Evolutionary conservation across 345 rosid species (phyloP).

Genomic region (Citrus medica): DNA sequence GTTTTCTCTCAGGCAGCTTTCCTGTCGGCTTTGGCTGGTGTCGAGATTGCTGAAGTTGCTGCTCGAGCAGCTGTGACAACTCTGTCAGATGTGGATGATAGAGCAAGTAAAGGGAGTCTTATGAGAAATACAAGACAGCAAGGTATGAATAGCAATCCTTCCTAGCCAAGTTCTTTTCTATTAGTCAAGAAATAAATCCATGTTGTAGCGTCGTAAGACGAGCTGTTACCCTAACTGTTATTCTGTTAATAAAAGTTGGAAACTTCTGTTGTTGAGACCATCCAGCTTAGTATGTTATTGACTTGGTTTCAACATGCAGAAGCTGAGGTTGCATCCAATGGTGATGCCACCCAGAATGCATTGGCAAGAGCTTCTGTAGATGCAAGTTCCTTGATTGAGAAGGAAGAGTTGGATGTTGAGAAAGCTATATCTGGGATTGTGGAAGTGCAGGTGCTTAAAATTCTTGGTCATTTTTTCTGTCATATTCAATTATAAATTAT

Average conservation of each 20-base stretch:
- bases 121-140: conserved; percentile 29
- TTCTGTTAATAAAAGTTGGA: background rate
- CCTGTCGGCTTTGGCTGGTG: conserved; percentile 83
- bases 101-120: conserved; percentile 27
- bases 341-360: conserved; percentile 29
- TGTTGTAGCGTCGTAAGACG: background rate
- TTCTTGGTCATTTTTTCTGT: background rate
- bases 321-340: conserved; percentile 33
- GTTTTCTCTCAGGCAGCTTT: conserved; percentile 72
- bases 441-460: conserved; percentile 59
- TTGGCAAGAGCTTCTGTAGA: conserved; percentile 33
- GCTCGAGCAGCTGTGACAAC: conserved; percentile 69
- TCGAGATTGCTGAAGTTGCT: conserved; percentile 77
- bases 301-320: conserved; percentile 34
- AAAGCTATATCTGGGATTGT: conserved; percentile 48
- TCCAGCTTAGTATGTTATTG: background rate
- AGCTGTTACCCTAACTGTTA: background rate
- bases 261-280: conserved; percentile 3
- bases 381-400: conserved; percentile 52
- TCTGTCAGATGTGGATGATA: conserved; percentile 42
- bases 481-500: background rate
- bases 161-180: background rate
- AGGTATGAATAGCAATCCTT: conserved; percentile 29
- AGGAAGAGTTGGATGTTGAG: conserved; percentile 67
- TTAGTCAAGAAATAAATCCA: background rate